phyloP scores from a whole-genome alignment of 2,329 filamentous ascomycete species.

The Penicillium concentricum region DNA sequence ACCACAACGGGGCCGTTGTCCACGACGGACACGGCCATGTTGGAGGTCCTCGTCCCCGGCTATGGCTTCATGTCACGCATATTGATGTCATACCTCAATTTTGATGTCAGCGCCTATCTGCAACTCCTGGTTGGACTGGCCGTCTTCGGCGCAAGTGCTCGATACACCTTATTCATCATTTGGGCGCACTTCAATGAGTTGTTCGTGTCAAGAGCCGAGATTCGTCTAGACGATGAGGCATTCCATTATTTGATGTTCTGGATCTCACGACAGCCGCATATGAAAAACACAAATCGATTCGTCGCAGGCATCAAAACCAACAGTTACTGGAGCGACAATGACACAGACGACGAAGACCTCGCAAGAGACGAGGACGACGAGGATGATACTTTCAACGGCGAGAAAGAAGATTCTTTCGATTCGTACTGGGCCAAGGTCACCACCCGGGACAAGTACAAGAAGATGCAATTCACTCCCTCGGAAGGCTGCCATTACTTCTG shows the following conservation, averaged over 20 bases:
- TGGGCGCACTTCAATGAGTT: conserved; percentile 52
- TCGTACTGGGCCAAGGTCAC: conserved; percentile 45
- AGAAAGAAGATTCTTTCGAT: conserved; percentile 41
- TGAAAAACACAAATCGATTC: conserved; percentile 59
- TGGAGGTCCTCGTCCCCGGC: conserved; percentile 66
- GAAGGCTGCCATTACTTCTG: conserved; percentile 68
- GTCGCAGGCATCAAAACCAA: conserved; percentile 63
- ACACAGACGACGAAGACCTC: conserved; percentile 23
- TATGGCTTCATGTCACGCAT: conserved; percentile 59
- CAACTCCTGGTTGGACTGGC: conserved; percentile 56
- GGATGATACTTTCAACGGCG: conserved; percentile 30
- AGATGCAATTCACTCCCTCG: conserved; percentile 60
- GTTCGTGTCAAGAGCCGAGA: conserved; percentile 65
- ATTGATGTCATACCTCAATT: conserved; percentile 56
- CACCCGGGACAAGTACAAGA: conserved; percentile 36
- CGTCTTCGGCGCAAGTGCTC: conserved; percentile 52
- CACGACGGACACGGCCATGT: conserved; percentile 29
- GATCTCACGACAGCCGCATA: conserved; percentile 63
- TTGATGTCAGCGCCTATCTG: conserved; percentile 64
- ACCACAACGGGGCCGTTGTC: conserved; percentile 11
- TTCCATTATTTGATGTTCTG: conserved; percentile 72
- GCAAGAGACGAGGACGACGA: conserved; percentile 26
- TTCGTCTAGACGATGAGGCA: conserved; percentile 68
- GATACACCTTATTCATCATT: conserved; percentile 52
- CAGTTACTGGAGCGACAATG: conserved; percentile 26